Conservation (phyloP, 176 grass and related monocot species). For the Oropetium thomaeum region DNA sequence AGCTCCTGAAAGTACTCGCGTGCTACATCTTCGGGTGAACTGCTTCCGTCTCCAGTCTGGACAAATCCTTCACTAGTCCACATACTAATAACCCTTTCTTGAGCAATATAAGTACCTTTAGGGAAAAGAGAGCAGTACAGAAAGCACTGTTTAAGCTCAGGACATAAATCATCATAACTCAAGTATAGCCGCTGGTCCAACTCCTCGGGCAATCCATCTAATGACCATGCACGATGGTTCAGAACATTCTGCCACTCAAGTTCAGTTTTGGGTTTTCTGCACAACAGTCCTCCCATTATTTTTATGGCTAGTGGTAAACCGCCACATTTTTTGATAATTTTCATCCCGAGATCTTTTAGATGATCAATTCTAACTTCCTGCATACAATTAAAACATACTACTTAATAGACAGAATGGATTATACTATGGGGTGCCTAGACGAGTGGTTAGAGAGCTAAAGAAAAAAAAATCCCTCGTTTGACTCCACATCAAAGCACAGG, state of each 20-base stretch:
- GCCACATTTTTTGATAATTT: neutral
- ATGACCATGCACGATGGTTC: neutral
- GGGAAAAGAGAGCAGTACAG: conserved; percentile 18
- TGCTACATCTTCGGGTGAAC: conserved; percentile 13
- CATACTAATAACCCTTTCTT: neutral
- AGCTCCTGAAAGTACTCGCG: neutral
- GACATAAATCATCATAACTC: conserved; percentile 11
- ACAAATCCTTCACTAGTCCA: conserved; percentile 26
- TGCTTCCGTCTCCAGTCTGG: neutral
- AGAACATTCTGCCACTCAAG: neutral
- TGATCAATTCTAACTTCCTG: neutral
- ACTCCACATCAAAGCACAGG: too few species aligned
- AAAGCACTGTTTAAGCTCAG: conserved; percentile 21
- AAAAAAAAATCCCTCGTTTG: neutral
- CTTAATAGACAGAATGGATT: too few species aligned
- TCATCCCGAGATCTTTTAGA: conserved; percentile 21
- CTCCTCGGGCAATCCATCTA: neutral
- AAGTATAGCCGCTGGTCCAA: neutral
- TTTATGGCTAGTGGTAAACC: conserved; percentile 34
- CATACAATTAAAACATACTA: neutral
- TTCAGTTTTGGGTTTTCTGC: neutral
- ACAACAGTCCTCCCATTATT: too few species aligned
- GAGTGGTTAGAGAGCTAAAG: too few species aligned
- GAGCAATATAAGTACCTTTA: neutral
- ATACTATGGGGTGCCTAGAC: too few species aligned